Percentiles rank a stretch among this genome's conserved stretches.
Evolutionary conservation across 2,329 filamentous ascomycete species (phyloP).

Genomic region (Apiospora kogelbergensis): DNA sequence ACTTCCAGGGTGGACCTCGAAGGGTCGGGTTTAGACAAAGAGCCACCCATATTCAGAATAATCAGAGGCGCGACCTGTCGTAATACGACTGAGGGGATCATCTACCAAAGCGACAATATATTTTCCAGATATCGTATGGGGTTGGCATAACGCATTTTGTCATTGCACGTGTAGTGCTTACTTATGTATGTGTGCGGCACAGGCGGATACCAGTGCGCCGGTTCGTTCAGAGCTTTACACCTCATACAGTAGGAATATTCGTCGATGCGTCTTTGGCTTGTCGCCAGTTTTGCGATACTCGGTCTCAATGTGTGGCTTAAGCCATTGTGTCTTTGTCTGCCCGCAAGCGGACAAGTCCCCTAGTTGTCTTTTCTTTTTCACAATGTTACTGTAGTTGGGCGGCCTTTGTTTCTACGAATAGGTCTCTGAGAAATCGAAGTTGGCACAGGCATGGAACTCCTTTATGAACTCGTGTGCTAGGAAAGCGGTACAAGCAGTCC

Average conservation of each 20-base stretch:
- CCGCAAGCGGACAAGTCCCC: neutral
- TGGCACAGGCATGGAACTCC: neutral
- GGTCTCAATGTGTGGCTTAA: neutral
- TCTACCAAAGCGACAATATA: too few species aligned
- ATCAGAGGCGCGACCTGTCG: too few species aligned
- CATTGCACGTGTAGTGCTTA: neutral
- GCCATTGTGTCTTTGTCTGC: neutral
- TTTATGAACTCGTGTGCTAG: too few species aligned
- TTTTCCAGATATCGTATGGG: neutral
- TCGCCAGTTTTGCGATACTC: neutral
- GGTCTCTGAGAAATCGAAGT: neutral
- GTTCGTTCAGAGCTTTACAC: neutral
- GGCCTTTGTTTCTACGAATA: neutral
- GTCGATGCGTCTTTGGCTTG: neutral
- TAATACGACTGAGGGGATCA: too few species aligned
- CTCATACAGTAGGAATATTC: too few species aligned
- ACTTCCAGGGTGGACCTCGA: conserved; percentile 13
- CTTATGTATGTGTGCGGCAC: neutral
- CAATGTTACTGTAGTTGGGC: neutral
- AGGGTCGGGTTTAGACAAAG: conserved; percentile 11
- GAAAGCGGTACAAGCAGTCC: neutral
- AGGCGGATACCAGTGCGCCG: neutral
- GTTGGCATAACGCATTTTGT: neutral
- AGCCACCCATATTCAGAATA: conserved; percentile 9
- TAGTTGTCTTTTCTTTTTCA: neutral